Percentiles rank a stretch among this genome's conserved stretches.
These are phyloP conservation scores for Closterium sp. DNA, from an alignment of 139 green algal genomes.

Conservation along the genomic window DNA sequence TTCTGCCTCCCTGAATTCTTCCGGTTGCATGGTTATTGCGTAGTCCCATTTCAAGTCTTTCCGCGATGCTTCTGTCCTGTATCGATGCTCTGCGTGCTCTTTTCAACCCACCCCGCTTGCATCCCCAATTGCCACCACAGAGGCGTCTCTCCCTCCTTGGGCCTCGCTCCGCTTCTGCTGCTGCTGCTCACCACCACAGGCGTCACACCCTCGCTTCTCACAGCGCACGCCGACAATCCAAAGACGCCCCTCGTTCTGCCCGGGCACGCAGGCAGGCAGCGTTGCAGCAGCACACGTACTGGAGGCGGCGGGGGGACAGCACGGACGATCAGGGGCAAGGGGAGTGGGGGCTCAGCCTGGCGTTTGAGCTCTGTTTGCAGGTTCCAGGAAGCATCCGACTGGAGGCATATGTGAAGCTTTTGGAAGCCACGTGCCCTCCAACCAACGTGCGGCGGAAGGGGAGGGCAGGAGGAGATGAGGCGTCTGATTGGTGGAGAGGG, in stretches of 20 bases:
- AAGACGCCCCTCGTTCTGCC: neutral
- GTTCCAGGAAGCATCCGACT: neutral
- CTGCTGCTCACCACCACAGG: neutral
- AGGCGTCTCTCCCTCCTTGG: neutral
- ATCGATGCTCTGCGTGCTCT: neutral
- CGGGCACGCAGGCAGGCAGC: neutral
- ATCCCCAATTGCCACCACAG: neutral
- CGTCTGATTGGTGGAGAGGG: neutral
- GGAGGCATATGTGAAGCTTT: neutral
- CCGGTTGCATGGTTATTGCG: no score
- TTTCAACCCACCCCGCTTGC: neutral
- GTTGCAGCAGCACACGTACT: neutral
- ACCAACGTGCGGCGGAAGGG: neutral
- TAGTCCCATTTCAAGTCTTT: no score
- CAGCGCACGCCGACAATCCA: conserved; percentile 4
- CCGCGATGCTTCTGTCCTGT: neutral
- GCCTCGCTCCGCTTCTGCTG: conserved; percentile 1
- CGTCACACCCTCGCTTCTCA: conserved; percentile 8
- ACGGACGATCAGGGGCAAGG: neutral
- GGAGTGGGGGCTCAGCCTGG: neutral
- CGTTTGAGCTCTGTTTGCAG: neutral
- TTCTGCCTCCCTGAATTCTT: neutral
- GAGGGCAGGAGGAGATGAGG: neutral
- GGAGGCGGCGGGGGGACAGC: neutral
- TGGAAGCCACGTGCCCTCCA: neutral